These are phyloP conservation scores for Phytomonas francai DNA, from an alignment of 208 protist genomes.

Conservation along the genomic window DNA sequence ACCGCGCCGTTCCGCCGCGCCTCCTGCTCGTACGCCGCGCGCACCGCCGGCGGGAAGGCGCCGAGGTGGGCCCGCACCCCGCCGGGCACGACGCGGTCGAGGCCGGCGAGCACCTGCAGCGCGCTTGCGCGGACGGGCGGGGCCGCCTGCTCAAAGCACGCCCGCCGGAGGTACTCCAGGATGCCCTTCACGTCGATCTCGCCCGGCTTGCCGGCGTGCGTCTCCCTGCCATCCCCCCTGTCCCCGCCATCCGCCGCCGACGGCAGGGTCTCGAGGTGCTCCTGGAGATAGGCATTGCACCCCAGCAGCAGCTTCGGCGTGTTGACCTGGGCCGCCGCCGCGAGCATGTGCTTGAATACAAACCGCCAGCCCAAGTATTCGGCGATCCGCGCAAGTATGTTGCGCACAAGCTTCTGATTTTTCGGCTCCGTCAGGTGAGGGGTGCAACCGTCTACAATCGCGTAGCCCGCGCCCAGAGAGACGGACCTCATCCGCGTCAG, in stretches of 20 bases:
- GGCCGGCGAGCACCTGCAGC: conserved; percentile 34
- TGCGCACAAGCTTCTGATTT: conserved; percentile 36
- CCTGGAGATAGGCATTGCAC: conserved; percentile 55
- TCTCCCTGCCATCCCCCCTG: background rate
- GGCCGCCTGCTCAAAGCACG: conserved; percentile 44
- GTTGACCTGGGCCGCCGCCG: conserved; percentile 30
- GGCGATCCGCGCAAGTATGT: conserved; percentile 36
- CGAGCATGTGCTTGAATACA: conserved; percentile 64
- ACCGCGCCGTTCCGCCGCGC: conserved; percentile 12
- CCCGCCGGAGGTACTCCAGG: conserved; percentile 55
- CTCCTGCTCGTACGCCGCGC: conserved; percentile 22
- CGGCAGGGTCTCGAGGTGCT: conserved; percentile 28
- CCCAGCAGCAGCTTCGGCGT: conserved; percentile 70
- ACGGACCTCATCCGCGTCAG: conserved; percentile 28
- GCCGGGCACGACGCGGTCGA: conserved; percentile 15
- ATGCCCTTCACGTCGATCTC: conserved; percentile 35
- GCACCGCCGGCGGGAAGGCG: conserved; percentile 18
- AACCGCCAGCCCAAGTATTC: conserved; percentile 40
- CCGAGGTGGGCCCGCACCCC: conserved; percentile 18
- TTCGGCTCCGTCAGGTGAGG: conserved; percentile 67
- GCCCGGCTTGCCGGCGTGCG: conserved; percentile 1
- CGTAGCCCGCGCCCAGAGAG: conserved; percentile 49
- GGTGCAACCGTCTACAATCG: conserved; percentile 53
- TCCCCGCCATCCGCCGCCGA: conserved; percentile 18
- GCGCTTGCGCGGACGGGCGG: conserved; percentile 31